phyloP scores from a whole-genome alignment of 306 rosid genomes.

The Gleditsia sinensis region DNA sequence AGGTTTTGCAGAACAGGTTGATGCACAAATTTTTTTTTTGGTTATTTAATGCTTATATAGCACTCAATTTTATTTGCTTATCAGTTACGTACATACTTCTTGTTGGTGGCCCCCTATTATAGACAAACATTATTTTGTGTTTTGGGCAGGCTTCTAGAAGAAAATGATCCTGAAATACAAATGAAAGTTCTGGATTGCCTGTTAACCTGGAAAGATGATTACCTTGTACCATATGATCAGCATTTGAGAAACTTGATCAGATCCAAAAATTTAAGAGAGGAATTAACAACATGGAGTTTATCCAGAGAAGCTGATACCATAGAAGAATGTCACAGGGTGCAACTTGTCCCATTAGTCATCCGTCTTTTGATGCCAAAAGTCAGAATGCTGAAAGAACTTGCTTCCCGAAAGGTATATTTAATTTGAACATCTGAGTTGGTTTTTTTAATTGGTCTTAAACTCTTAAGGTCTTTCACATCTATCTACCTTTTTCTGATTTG shows the following conservation, averaged over 20 bases:
- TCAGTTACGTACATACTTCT: background rate
- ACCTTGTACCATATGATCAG: conserved; percentile 61
- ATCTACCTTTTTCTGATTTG: background rate
- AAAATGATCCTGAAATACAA: conserved; percentile 88
- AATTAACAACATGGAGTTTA: conserved; percentile 86
- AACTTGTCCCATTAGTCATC: conserved; percentile 74
- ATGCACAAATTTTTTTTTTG: conserved; percentile 16
- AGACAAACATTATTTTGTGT: conserved; percentile 24
- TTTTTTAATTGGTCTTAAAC: background rate
- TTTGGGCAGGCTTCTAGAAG: conserved; percentile 79
- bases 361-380: conserved; percentile 87
- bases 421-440: background rate
- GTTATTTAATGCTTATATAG: background rate
- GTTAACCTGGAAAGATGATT: conserved; percentile 77
- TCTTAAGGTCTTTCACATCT: background rate
- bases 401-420: conserved; percentile 75
- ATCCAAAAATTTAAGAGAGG: conserved; percentile 72
- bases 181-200: conserved; percentile 81
- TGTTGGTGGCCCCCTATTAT: conserved; percentile 14
- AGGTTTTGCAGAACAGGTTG: conserved; percentile 80
- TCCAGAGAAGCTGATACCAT: conserved; percentile 66
- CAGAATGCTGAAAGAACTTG: conserved; percentile 80
- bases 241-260: conserved; percentile 72
- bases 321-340: conserved; percentile 69
- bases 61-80: background rate